These are phyloP conservation scores for Vigna mungo DNA, from an alignment of 306 rosid species.

Conservation along the genomic window DNA sequence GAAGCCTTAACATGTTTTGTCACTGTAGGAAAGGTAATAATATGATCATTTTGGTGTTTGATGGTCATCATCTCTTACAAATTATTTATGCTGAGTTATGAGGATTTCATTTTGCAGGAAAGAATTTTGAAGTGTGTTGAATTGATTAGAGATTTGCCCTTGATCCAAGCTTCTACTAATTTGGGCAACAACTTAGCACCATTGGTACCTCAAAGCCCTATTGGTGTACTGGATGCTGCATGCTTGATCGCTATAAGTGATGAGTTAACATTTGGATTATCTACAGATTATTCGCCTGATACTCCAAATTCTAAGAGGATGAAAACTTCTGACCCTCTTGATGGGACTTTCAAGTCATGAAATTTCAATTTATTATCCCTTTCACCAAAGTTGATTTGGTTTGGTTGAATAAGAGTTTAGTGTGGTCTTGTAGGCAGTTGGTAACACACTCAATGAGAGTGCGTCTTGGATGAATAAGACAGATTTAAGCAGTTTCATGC, in stretches of 20 bases:
- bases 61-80: background rate
- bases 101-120: conserved; percentile 60
- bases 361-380: conserved; percentile 50
- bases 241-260: conserved; percentile 69
- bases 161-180: conserved; percentile 46
- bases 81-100: background rate
- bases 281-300: conserved; percentile 53
- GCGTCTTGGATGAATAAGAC: conserved; percentile 39
- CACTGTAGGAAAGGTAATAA: conserved; percentile 66
- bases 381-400: conserved; percentile 54
- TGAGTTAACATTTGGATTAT: conserved; percentile 55
- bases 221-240: conserved; percentile 69
- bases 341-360: conserved; percentile 55
- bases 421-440: conserved; percentile 50
- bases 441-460: conserved; percentile 40
- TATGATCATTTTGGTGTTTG: conserved; percentile 10
- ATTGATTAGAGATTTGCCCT: conserved; percentile 56
- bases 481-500: conserved; percentile 43
- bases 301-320: conserved; percentile 55
- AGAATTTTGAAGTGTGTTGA: conserved; percentile 76
- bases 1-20: conserved; percentile 52
- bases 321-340: conserved; percentile 46
- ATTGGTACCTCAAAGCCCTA: conserved; percentile 64
- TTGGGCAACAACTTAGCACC: conserved; percentile 38
- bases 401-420: conserved; percentile 73